Evolutionary conservation across 495 filamentous ascomycete genomes (phyloP).

Genomic region (Acidomyces sp.): DNA sequence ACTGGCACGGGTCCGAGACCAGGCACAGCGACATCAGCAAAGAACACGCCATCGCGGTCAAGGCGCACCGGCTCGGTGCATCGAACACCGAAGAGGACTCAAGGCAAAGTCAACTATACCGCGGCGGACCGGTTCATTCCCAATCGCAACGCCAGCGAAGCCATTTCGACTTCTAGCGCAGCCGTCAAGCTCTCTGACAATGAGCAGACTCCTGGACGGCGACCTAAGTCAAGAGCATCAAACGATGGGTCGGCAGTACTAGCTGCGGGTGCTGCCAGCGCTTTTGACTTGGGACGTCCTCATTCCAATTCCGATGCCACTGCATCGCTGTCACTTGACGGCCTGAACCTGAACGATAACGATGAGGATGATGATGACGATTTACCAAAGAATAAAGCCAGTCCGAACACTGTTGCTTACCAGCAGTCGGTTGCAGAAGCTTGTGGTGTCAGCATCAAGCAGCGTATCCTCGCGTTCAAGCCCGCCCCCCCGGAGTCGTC

Average conservation of each 20-base stretch:
- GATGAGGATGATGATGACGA: slow-evolving; percentile 37
- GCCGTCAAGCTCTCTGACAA: slow-evolving; percentile 51
- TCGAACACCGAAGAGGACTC: slow-evolving; percentile 62
- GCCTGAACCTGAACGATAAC: slow-evolving; percentile 53
- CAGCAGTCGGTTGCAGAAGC: slow-evolving; percentile 83
- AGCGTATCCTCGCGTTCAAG: slow-evolving; percentile 97
- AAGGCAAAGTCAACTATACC: slow-evolving; percentile 48
- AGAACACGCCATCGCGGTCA: slow-evolving; percentile 56
- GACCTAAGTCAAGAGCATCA: slow-evolving; percentile 50
- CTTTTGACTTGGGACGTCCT: slow-evolving; percentile 48
- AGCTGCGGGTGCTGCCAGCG: slow-evolving; percentile 46
- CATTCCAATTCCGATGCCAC: slow-evolving; percentile 50
- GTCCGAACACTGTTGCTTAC: slow-evolving; percentile 79
- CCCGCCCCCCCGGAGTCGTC: slow-evolving; percentile 90
- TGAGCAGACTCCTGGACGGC: slow-evolving; percentile 32
- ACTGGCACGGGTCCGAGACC: slow-evolving; percentile 52
- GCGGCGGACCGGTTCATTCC: slow-evolving; percentile 94
- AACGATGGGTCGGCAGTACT: slow-evolving; percentile 59
- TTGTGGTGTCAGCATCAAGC: slow-evolving; percentile 84
- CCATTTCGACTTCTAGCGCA: slow-evolving; percentile 64
- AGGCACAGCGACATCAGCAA: slow-evolving; percentile 36
- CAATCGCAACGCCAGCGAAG: slow-evolving; percentile 78
- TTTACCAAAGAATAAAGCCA: slow-evolving; percentile 46
- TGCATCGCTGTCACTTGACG: slow-evolving; percentile 62
- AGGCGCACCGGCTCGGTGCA: slow-evolving; percentile 42